Evolutionary conservation across 768 basidiomycete genomes (phyloP).

Genomic region (Suillus subalutaceus): DNA sequence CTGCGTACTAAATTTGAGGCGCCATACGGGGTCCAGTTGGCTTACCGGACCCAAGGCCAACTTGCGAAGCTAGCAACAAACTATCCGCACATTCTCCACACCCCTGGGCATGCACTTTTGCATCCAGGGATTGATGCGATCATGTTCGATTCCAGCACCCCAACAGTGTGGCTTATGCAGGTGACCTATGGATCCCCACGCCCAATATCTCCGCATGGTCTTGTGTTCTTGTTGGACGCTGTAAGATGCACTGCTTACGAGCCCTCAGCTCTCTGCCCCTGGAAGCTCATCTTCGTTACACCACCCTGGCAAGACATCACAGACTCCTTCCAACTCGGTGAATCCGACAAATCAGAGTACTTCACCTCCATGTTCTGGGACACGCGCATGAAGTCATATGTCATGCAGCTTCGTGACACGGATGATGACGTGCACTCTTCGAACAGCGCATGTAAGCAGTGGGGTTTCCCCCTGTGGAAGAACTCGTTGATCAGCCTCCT

Average conservation of each 20-base stretch:
- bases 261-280: not conserved
- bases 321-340: constrained; percentile 1
- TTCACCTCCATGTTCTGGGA: constrained; percentile 1
- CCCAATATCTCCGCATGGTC: not conserved
- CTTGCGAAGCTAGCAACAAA: not conserved
- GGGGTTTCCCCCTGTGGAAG: constrained; percentile 5
- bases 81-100: not conserved
- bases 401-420: not conserved
- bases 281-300: not conserved
- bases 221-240: not conserved
- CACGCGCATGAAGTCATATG: not conserved
- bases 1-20: not conserved
- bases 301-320: not conserved
- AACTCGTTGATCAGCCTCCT: not conserved
- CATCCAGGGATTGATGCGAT: not conserved
- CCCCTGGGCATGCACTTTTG: not conserved
- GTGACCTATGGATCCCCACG: not conserved
- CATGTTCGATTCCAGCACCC: not conserved
- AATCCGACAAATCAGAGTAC: not conserved
- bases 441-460: not conserved
- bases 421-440: not conserved
- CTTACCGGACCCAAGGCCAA: not conserved
- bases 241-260: not conserved
- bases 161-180: not conserved
- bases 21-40: not conserved